Conservation (phyloP, 441 rosid genomes). For the Croton setiger region DNA sequence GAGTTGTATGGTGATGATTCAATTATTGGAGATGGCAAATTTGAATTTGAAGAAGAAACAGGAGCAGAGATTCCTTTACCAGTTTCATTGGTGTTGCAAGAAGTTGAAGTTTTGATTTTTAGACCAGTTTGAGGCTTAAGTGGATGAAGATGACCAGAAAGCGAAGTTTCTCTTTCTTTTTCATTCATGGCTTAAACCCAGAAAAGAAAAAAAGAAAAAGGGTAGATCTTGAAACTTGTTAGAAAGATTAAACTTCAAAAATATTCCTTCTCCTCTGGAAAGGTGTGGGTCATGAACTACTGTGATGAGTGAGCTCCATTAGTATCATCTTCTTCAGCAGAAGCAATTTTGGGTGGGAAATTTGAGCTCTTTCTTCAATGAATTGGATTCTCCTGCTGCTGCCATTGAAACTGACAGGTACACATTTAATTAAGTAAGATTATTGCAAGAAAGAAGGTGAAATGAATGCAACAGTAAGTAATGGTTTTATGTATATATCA, state of each 20-base stretch:
- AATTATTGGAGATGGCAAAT: conserved; percentile 44
- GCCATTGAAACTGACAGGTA: conserved; percentile 38
- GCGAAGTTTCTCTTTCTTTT: conserved; percentile 20
- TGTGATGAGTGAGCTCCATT: conserved; percentile 16
- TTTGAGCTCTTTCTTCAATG: conserved; percentile 16
- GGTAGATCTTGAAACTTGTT: conserved; percentile 26
- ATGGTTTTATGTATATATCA: conserved; percentile 40
- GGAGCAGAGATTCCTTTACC: conserved; percentile 33
- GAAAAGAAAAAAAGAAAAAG: conserved; percentile 15
- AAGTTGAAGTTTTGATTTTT: conserved; percentile 59
- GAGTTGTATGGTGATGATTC: conserved; percentile 54
- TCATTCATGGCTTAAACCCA: conserved; percentile 34
- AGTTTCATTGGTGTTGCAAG: conserved; percentile 33
- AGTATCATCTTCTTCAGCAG: conserved; percentile 5
- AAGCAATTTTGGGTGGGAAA: conserved; percentile 21
- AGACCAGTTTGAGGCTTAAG: conserved; percentile 39
- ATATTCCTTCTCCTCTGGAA: not conserved
- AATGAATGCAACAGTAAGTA: conserved; percentile 71
- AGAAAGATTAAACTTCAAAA: conserved; percentile 6
- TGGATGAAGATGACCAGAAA: conserved; percentile 17
- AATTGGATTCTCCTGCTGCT: conserved; percentile 29
- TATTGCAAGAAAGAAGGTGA: conserved; percentile 35
- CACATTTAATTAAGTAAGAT: conserved; percentile 33
- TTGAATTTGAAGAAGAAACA: conserved; percentile 23
- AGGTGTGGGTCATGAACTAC: conserved; percentile 10